These are phyloP conservation scores for Suhomyces terraborum DNA, from an alignment of 1,139 yeast genomes.

Conservation along the genomic window DNA sequence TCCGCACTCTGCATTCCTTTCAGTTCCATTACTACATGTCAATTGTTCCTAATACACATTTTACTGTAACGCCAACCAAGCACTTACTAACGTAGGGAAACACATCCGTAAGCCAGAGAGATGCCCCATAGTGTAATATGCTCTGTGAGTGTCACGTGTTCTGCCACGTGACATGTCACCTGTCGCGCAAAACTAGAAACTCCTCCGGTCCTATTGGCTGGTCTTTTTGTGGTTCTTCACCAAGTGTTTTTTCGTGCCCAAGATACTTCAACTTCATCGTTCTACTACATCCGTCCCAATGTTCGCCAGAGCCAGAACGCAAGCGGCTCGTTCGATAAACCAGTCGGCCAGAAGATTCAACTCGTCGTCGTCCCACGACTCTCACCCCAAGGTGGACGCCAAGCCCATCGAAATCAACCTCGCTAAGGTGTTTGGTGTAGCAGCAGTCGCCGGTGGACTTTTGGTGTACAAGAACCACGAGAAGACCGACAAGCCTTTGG, in stretches of 20 bases:
- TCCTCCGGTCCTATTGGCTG: constrained; percentile 11
- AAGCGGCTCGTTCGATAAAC: constrained; percentile 20
- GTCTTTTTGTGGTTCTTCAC: constrained; percentile 10
- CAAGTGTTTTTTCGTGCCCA: constrained; percentile 12
- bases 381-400: constrained; percentile 30
- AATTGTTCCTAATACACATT: no score
- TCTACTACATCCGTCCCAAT: constrained; percentile 15
- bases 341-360: constrained; percentile 34
- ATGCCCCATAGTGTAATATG: no score
- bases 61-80: no score
- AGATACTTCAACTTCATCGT: constrained; percentile 5
- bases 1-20: no score
- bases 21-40: no score
- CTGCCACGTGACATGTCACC: not conserved
- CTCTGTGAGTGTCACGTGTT: constrained; percentile 2
- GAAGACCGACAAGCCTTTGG: constrained; percentile 39
- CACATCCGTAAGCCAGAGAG: no score
- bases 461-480: constrained; percentile 44
- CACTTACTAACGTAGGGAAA: no score
- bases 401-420: constrained; percentile 42
- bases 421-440: constrained; percentile 46
- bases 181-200: not conserved
- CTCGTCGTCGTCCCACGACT: constrained; percentile 27
- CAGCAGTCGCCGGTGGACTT: constrained; percentile 42
- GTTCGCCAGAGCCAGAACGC: constrained; percentile 27